Base-by-base conservation (phyloP, 768 basidiomycete species). In the Pisolithus tinctorius region DNA sequence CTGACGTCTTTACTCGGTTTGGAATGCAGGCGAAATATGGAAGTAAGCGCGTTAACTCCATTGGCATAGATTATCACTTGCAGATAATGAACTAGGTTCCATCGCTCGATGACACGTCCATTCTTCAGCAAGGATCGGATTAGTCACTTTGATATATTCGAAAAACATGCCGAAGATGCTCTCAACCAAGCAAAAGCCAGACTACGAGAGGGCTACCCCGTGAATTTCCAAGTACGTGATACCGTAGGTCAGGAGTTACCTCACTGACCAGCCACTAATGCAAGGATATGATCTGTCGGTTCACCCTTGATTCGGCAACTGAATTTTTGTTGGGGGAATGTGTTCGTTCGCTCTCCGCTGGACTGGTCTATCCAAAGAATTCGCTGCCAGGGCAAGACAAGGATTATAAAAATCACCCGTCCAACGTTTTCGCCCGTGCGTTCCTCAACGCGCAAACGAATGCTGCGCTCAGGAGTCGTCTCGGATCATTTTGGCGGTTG, bases 291-390 rank as follows among this genome's bases (percentile, higher is more conserved):
- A 72, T 75, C 4, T 73, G 74, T 0, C 73, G 80, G 2, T 84
- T 82, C 62, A 83, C 82, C 0, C 66, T 83, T 46, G 82, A 83
- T 61, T 75, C 78, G 0, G 80, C 80, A 1, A 74, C 80, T 0
- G 76, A 80, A 41, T 84, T 82, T 55, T 72, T 83, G 31, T 81
- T 82, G 53, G 75, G 72, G 26, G 63, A 74, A 27, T 66, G 74
- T 46, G 73, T 81, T 11, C 61, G 62, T 37, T 76, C 76, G 4
- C 74, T 81, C 20, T 67, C 68, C 6, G 75, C 70, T 0, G 72
- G 71, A 4, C 67, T 82, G 1, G 71, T 78, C 1, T 79, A 80
- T 55, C 79, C 81, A 1, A 48, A 60, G 41, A 64, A 48, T 51
- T 65, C 49, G 7, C 45, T 50, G 10, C 48, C 50, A 9, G 45